Evolutionary conservation across 164 flowering plant species (phyloP).

Genomic region (Berberis thunbergii): DNA sequence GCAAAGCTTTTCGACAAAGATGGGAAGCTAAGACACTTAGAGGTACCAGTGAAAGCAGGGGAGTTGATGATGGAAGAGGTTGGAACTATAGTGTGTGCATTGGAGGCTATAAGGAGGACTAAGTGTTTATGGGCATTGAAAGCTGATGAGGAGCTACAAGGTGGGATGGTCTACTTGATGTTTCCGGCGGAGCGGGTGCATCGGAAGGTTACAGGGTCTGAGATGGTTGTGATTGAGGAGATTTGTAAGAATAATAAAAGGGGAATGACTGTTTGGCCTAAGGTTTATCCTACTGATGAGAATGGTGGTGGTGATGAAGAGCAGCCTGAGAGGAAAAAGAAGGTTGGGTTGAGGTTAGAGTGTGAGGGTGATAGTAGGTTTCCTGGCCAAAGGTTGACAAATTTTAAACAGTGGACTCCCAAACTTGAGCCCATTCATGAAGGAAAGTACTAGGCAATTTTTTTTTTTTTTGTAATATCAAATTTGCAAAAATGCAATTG

Average conservation of each 20-base stretch:
- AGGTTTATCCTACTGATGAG: neutral
- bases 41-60: constrained; percentile 31
- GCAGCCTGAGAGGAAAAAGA: neutral
- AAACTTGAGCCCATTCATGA: constrained; percentile 31
- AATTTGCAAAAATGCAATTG: no score
- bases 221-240: constrained; percentile 19
- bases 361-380: neutral
- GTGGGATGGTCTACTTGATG: constrained; percentile 31
- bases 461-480: neutral
- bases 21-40: constrained; percentile 17
- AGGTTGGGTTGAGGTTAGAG: neutral
- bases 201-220: constrained; percentile 21
- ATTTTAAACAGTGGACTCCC: constrained; percentile 22
- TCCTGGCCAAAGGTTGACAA: constrained; percentile 5
- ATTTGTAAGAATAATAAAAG: constrained; percentile 2
- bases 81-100: constrained; percentile 24
- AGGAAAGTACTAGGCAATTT: neutral
- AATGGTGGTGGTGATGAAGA: neutral
- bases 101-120: constrained; percentile 13
- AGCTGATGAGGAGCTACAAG: constrained; percentile 39
- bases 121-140: constrained; percentile 23
- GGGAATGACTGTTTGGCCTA: constrained; percentile 5
- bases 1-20: constrained; percentile 19
- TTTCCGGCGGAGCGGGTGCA: constrained; percentile 21
- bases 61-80: constrained; percentile 48